These are phyloP conservation scores for Hymenoscyphus fructigenus DNA, from an alignment of 2,329 filamentous ascomycete genomes.

Conservation along the genomic window DNA sequence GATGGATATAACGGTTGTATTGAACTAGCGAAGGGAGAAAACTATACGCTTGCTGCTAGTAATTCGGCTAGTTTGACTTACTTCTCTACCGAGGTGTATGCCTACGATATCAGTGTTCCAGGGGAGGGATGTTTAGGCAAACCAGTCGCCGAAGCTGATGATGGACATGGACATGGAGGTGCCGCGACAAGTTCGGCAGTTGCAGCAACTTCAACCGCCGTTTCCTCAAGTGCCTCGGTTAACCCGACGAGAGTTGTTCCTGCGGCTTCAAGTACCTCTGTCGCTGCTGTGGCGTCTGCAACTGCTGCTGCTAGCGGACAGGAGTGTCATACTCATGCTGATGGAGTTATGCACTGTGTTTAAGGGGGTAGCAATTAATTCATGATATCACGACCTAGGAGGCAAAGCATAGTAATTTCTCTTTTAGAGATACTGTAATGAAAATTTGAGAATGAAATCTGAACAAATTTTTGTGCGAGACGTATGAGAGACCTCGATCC, in stretches of 20 bases:
- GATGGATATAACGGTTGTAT: constrained; percentile 39
- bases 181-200: not conserved
- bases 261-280: constrained; percentile 4
- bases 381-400: not conserved
- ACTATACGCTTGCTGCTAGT: constrained; percentile 40
- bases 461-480: too few relatives aligned
- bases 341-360: constrained; percentile 42
- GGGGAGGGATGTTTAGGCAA: constrained; percentile 60
- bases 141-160: not conserved
- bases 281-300: constrained; percentile 19
- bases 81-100: constrained; percentile 68
- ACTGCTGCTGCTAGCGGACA: constrained; percentile 18
- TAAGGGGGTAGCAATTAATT: constrained; percentile 20
- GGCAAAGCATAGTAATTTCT: not conserved
- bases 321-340: constrained; percentile 44
- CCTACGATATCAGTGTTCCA: constrained; percentile 62
- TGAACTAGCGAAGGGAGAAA: constrained; percentile 7
- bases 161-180: constrained; percentile 5
- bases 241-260: constrained; percentile 6
- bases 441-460: not conserved
- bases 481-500: too few relatives aligned
- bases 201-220: not conserved
- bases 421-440: not conserved
- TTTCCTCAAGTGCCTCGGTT: constrained; percentile 17
- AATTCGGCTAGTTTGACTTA: constrained; percentile 66